Conservation (phyloP, 345 rosid genomes). For the Cardiospermum halicacabum region DNA sequence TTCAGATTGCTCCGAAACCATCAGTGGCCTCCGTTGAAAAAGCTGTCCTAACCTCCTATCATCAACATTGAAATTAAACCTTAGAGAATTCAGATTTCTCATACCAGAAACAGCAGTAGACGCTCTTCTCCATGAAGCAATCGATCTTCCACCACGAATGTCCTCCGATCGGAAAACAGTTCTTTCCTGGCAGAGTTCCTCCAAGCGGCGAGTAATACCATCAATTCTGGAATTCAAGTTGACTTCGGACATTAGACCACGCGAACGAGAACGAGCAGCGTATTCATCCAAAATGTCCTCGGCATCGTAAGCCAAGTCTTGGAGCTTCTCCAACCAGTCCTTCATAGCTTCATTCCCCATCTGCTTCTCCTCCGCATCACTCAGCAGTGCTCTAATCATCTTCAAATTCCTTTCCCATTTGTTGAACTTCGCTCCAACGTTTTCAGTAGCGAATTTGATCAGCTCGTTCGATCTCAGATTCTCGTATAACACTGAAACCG, state of each 20-base stretch:
- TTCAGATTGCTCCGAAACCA: too few species aligned
- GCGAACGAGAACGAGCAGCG: background rate
- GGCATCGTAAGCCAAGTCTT: background rate
- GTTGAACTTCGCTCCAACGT: background rate
- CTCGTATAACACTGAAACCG: background rate
- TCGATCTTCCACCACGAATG: background rate
- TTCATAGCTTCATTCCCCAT: background rate
- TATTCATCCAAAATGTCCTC: background rate
- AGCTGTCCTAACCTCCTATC: too few species aligned
- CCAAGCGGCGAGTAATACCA: background rate
- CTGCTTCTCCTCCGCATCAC: background rate
- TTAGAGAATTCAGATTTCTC: too few species aligned
- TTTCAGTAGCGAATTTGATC: background rate
- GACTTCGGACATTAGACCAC: too few species aligned
- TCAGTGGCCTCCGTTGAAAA: too few species aligned
- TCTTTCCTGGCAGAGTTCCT: background rate
- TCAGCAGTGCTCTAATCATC: background rate
- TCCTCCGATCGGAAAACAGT: background rate
- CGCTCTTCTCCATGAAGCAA: background rate
- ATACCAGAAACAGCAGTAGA: too few species aligned
- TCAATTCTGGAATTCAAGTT: background rate
- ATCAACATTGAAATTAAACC: too few species aligned
- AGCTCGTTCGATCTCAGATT: background rate
- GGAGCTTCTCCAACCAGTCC: background rate
- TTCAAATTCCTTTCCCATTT: background rate